Base-by-base conservation (phyloP, 2,329 filamentous ascomycete species). In the Sporothrix inflata region DNA sequence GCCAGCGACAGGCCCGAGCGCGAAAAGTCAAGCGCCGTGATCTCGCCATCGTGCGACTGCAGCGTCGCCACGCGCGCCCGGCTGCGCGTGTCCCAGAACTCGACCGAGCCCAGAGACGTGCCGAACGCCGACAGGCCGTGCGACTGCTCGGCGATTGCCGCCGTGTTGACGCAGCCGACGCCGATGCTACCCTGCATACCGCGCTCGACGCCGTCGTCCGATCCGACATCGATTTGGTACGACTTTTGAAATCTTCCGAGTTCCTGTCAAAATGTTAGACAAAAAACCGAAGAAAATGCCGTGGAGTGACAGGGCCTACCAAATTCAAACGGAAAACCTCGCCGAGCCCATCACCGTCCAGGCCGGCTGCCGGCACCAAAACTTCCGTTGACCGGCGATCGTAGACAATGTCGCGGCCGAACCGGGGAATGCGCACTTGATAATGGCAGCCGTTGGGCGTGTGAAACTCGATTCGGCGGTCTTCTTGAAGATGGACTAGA, bases 271-370 rank as follows among this genome's bases (percentile, higher is more conserved):
- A 16, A 30, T 7, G 27, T 55, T 27, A 16, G 57, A 27, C 55
- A 19, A 42, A 42, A 34, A 11, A 30, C 9, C 6, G 21, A 34
- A 8, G 1, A 34, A 38, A 47, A 16, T 1, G 6, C 45, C 16
- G 5, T 19, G 3, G 9, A 24, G 11, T n/a, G 9, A 30, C 14
- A 2, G 14, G 1, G 2, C 75, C 21, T 69, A 76, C 75, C 27
- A 99, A 85, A 78, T 98, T 98, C 77, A 99, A 83, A 9, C 96
- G 87, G 79, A 96, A 99, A 0, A 98, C 94, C 78, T 99, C 96
- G 73, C 95, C 96, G 81, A 91, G 89, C 7, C 94, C 94, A 73
- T 97, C 93, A 1, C 87, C 84, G 78, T 97, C 96, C 21, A 97
- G 88, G 7, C 96, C 96, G 0, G 97, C 95, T 0, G 95, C 86